These are phyloP conservation scores for Rutstroemia sydowiana DNA, from an alignment of 2,329 filamentous ascomycete genomes.

Conservation along the genomic window DNA sequence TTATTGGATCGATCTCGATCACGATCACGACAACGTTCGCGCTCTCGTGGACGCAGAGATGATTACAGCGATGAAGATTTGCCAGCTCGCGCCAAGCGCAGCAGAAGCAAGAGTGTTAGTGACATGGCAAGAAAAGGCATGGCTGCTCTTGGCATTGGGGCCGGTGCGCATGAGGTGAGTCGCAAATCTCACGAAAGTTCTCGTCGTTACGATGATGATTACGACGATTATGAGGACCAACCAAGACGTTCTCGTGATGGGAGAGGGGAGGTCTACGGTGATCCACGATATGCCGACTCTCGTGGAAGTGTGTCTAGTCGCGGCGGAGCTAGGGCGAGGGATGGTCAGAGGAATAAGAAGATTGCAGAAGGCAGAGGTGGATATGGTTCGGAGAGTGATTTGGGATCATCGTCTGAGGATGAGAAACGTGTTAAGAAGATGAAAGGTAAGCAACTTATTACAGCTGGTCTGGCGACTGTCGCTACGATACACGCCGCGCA, in stretches of 20 bases:
- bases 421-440: constrained; percentile 56
- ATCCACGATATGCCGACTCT: constrained; percentile 26
- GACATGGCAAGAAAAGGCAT: constrained; percentile 54
- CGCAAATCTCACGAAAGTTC: constrained; percentile 15
- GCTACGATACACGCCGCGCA: constrained; percentile 65
- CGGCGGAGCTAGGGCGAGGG: constrained; percentile 16
- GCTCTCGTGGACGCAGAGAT: constrained; percentile 23
- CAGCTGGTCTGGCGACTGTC: constrained; percentile 58
- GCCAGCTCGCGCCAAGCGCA: constrained; percentile 36
- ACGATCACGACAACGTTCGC: constrained; percentile 36
- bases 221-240: constrained; percentile 16
- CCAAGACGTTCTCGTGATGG: neutral
- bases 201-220: constrained; percentile 20
- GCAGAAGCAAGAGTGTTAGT: constrained; percentile 59
- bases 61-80: constrained; percentile 28
- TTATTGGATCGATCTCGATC: constrained; percentile 45
- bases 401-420: constrained; percentile 54
- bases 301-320: constrained; percentile 21
- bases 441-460: constrained; percentile 58
- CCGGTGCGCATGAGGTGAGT: constrained; percentile 28
- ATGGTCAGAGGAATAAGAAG: constrained; percentile 23
- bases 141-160: constrained; percentile 54
- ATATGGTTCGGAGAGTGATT: constrained; percentile 39
- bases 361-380: constrained; percentile 25
- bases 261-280: constrained; percentile 23